Evolutionary conservation across 768 basidiomycete species (phyloP).

Genomic region (Rhizopogon salebrosus): DNA sequence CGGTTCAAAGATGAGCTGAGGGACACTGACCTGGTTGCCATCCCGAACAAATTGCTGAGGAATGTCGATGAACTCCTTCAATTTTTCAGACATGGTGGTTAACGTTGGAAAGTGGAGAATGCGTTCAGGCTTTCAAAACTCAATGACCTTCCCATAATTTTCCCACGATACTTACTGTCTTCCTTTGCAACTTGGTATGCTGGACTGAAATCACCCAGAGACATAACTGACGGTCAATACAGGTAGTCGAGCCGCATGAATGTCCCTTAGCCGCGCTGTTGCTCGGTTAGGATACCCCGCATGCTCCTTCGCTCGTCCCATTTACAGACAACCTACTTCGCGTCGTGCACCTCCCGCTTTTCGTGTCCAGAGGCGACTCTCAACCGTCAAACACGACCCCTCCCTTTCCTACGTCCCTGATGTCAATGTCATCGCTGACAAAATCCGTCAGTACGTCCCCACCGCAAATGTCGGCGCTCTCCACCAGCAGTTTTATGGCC

Average conservation of each 20-base stretch:
- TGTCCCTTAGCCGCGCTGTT: conserved; percentile 44
- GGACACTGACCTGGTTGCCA: conserved; percentile 74
- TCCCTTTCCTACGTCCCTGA: not conserved
- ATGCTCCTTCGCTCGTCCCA: conserved; percentile 18
- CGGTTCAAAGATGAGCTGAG: not conserved
- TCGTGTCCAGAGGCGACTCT: not conserved
- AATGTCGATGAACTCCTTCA: conserved; percentile 86
- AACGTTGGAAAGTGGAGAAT: conserved; percentile 13
- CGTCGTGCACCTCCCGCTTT: not conserved
- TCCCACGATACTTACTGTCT: conserved; percentile 23
- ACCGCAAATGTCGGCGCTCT: not conserved
- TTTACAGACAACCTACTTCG: not conserved
- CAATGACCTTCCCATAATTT: conserved; percentile 20
- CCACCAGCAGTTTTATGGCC: not conserved
- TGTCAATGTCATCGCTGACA: not conserved
- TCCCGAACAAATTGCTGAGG: conserved; percentile 91
- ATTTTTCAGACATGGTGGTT: conserved; percentile 80
- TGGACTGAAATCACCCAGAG: not conserved
- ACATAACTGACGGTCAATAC: not conserved
- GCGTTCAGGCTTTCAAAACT: conserved; percentile 5
- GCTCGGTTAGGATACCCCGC: conserved; percentile 24
- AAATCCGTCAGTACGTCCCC: not conserved
- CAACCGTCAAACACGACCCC: not conserved
- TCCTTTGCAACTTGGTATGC: conserved; percentile 13
- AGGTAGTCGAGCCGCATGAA: conserved; percentile 46